These are phyloP conservation scores for Euphorbia corollata DNA, from an alignment of 441 rosid species.

Conservation along the genomic window DNA sequence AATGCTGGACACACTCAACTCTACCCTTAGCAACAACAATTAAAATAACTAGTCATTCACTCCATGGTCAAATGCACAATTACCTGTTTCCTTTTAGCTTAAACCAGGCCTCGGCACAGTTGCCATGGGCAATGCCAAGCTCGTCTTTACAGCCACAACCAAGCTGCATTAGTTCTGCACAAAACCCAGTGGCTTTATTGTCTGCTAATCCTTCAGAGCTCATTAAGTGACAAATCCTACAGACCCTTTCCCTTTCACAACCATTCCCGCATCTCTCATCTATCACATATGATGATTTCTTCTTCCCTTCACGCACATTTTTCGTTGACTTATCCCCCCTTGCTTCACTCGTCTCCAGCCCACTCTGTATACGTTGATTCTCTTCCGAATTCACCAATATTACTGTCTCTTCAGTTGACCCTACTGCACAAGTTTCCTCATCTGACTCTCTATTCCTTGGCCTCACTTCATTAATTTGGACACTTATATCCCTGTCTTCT, in stretches of 20 bases:
- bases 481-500: conserved; percentile 23
- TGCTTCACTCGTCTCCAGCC: conserved; percentile 23
- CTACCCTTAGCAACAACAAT: too few species aligned
- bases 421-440: too few species aligned
- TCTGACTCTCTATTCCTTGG: not conserved
- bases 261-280: conserved; percentile 32
- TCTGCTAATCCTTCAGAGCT: conserved; percentile 44
- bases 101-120: conserved; percentile 91
- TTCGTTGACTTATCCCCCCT: conserved; percentile 23
- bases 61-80: too few species aligned
- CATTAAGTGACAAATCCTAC: conserved; percentile 73
- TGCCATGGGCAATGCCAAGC: conserved; percentile 65
- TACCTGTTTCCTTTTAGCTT: conserved; percentile 90
- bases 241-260: conserved; percentile 45
- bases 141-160: conserved; percentile 92
- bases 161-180: conserved; percentile 49
- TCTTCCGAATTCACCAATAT: conserved; percentile 28
- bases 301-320: conserved; percentile 30
- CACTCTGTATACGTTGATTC: conserved; percentile 21
- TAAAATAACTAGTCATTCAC: too few species aligned
- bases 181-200: conserved; percentile 12
- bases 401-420: conserved; percentile 25
- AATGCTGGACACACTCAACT: too few species aligned
- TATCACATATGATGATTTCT: conserved; percentile 26
- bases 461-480: conserved; percentile 19